These are phyloP conservation scores for Monilinia vaccinii-corymbosi DNA, from an alignment of 2,329 filamentous ascomycete species.

Conservation along the genomic window DNA sequence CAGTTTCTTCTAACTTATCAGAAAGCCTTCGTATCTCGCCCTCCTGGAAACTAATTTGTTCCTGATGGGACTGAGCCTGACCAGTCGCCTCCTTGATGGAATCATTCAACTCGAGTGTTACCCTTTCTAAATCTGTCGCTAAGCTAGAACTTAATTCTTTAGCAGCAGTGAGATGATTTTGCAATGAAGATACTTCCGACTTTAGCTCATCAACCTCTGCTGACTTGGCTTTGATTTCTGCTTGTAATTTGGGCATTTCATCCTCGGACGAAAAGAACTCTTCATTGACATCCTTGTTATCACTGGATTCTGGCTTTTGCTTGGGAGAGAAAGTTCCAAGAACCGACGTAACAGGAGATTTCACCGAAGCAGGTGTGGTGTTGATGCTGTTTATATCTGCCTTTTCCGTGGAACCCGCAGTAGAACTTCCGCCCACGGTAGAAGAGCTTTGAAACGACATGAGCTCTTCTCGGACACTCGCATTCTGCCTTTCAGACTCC, in stretches of 20 bases:
- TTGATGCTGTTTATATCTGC: conserved; percentile 21
- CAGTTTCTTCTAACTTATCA: conserved; percentile 21
- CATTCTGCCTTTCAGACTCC: conserved; percentile 55
- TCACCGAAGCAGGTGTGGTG: conserved; percentile 31
- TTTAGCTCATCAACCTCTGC: conserved; percentile 64
- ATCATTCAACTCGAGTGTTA: conserved; percentile 51
- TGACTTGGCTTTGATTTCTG: conserved; percentile 60
- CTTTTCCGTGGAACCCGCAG: conserved; percentile 15
- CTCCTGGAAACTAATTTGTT: conserved; percentile 21
- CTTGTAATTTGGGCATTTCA: conserved; percentile 74
- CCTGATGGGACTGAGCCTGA: conserved; percentile 16
- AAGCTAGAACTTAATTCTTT: conserved; percentile 63
- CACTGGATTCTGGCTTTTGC: conserved; percentile 33
- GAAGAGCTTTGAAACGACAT: conserved; percentile 39
- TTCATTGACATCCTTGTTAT: conserved; percentile 39
- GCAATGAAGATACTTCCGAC: conserved; percentile 56
- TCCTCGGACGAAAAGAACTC: conserved; percentile 91
- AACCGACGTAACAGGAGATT: conserved; percentile 40
- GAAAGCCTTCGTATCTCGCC: conserved; percentile 23
- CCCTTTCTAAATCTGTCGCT: conserved; percentile 36
- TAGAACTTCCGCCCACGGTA: conserved; percentile 30
- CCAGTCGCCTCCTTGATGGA: conserved; percentile 52
- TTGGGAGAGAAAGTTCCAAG: conserved; percentile 42
- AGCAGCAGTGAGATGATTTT: conserved; percentile 59
- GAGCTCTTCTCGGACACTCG: conserved; percentile 55